A percentile compares a stretch with the other conserved stretches of the same genome.
These are phyloP conservation scores for Penicillium verhagenii DNA, from an alignment of 495 filamentous ascomycete species.

Conservation along the genomic window DNA sequence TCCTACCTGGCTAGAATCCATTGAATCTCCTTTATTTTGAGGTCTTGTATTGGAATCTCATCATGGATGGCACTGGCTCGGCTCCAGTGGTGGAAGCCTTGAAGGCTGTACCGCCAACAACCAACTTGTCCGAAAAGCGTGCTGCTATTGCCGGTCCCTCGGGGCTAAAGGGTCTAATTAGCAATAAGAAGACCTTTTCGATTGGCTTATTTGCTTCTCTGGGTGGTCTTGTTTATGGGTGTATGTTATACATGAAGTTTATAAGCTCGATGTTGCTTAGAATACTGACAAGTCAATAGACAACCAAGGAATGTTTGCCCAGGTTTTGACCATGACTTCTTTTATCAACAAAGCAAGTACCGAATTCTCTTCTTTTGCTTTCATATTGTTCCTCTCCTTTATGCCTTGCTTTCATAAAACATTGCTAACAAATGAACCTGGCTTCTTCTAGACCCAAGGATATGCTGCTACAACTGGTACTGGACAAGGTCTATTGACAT, in stretches of 20 bases:
- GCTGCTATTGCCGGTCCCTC: constrained; percentile 31
- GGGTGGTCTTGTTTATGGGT: constrained; percentile 39
- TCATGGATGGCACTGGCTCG: background rate
- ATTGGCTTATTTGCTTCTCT: constrained; percentile 38
- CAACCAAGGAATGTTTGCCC: constrained; percentile 42
- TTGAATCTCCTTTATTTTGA: background rate
- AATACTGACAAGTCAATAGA: constrained; percentile 12
- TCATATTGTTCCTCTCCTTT: too few relatives aligned
- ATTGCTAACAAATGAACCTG: background rate
- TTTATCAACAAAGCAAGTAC: constrained; percentile 25
- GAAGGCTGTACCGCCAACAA: background rate
- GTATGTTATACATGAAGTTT: constrained; percentile 16
- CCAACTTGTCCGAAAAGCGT: constrained; percentile 29
- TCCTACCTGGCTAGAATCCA: background rate
- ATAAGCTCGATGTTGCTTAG: background rate
- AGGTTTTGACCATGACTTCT: constrained; percentile 33
- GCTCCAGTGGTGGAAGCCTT: background rate
- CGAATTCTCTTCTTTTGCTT: background rate
- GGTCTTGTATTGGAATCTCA: background rate
- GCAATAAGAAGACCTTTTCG: constrained; percentile 32
- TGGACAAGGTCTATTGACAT: constrained; percentile 60
- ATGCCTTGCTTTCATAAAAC: too few relatives aligned
- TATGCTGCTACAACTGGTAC: constrained; percentile 50
- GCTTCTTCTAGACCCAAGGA: constrained; percentile 20
- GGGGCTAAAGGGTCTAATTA: constrained; percentile 27